A percentile compares a stretch with the other conserved stretches of the same genome.
Conservation (phyloP, 2,329 filamentous ascomycete species). For the Sporothrix mexicana region DNA sequence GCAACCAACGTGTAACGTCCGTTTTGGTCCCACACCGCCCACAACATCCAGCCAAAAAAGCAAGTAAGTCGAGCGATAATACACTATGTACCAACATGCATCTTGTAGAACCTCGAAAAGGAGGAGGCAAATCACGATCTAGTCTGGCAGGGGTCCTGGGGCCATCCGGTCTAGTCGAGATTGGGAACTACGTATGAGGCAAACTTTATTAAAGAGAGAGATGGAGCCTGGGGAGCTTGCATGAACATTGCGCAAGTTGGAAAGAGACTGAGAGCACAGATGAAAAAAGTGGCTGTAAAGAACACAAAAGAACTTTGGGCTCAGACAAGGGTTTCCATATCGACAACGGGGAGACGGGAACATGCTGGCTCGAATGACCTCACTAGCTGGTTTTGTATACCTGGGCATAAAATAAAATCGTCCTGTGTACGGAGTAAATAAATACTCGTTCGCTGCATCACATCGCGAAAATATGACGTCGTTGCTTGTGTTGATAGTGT, state of each 20-base stretch:
- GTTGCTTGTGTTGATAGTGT: not conserved
- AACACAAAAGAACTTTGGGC: no score
- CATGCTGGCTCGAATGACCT: not conserved
- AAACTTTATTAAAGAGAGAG: not conserved
- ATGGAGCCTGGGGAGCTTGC: not conserved
- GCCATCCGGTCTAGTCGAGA: not conserved
- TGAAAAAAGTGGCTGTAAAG: no score
- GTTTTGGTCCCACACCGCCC: not conserved
- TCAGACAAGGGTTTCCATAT: conserved; percentile 1
- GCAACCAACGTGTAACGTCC: not conserved
- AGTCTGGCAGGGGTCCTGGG: not conserved
- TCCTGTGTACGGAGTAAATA: no score
- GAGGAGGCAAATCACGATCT: not conserved
- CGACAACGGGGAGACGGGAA: no score
- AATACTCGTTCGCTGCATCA: not conserved
- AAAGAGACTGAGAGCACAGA: not conserved
- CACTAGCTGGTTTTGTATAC: not conserved
- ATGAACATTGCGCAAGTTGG: not conserved
- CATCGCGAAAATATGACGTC: conserved; percentile 11
- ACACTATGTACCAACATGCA: not conserved
- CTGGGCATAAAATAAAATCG: not conserved
- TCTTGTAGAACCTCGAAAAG: not conserved
- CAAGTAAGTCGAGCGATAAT: not conserved
- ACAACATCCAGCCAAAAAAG: no score
- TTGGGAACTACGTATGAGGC: not conserved